These are phyloP conservation scores for Euphrasia confusa DNA, from an alignment of 257 asterid species.

Conservation along the genomic window DNA sequence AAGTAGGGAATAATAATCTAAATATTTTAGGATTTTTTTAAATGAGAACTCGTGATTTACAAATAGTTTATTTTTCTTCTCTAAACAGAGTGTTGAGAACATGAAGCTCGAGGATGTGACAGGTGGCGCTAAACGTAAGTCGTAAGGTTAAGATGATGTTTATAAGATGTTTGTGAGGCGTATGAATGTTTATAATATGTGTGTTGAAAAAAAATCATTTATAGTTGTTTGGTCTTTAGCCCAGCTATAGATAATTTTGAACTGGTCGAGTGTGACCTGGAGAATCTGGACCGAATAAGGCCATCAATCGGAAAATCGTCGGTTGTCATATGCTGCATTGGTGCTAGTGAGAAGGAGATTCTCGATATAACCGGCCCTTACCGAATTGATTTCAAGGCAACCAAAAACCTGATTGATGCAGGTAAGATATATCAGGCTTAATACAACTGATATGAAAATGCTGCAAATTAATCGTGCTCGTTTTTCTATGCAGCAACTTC, in stretches of 20 bases:
- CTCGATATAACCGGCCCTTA: conserved; percentile 83
- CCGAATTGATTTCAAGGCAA: conserved; percentile 80
- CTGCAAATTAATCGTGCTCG: not conserved
- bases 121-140: conserved; percentile 62
- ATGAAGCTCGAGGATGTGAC: conserved; percentile 53
- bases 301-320: conserved; percentile 78
- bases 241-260: conserved; percentile 97
- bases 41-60: not conserved
- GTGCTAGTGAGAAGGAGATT: conserved; percentile 95
- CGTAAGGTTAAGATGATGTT: conserved; percentile 12
- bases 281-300: conserved; percentile 54
- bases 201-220: conserved; percentile 32
- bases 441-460: no score
- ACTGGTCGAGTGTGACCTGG: conserved; percentile 93
- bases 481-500: conserved; percentile 56
- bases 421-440: conserved; percentile 33
- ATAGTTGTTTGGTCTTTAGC: conserved; percentile 73
- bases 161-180: not conserved
- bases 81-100: conserved; percentile 61
- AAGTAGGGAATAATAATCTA: conserved; percentile 39
- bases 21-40: not conserved
- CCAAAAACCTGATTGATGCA: conserved; percentile 86
- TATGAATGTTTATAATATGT: not conserved
- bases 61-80: not conserved
- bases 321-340: conserved; percentile 82